Conservation (phyloP, 768 basidiomycete genomes). For the Pholiota microspora region DNA sequence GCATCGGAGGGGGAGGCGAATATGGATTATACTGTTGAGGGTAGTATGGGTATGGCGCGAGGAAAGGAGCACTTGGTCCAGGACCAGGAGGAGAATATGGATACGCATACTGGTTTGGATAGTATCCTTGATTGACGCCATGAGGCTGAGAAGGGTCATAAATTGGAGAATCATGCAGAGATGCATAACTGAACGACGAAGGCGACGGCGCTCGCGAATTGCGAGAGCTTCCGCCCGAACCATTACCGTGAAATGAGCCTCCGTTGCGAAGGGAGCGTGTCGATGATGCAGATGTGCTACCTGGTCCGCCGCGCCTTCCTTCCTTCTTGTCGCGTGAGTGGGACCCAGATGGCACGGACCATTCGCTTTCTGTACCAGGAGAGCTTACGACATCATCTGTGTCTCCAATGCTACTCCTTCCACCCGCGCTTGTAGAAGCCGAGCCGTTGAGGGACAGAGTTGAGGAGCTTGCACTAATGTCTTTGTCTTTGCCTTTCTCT, state of each 20-base stretch:
- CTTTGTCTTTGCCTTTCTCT: conserved; percentile 71
- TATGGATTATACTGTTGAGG: conserved; percentile 34
- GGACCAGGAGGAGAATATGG: conserved; percentile 44
- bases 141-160: conserved; percentile 50
- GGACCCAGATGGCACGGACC: conserved; percentile 55
- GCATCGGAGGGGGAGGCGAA: conserved; percentile 30
- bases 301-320: conserved; percentile 38
- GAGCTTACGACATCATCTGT: conserved; percentile 68
- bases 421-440: conserved; percentile 47
- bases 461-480: conserved; percentile 76
- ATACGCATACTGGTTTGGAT: conserved; percentile 50
- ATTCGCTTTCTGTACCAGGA: conserved; percentile 80
- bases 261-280: conserved; percentile 59
- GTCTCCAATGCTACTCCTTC: conserved; percentile 61
- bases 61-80: conserved; percentile 36
- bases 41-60: conserved; percentile 42
- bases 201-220: conserved; percentile 72
- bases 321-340: conserved; percentile 53
- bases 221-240: conserved; percentile 58
- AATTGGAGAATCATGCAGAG: conserved; percentile 64
- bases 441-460: conserved; percentile 71
- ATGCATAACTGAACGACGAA: conserved; percentile 69
- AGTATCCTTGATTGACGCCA: conserved; percentile 36
- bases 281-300: conserved; percentile 48
- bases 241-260: conserved; percentile 46